Base-by-base conservation (phyloP, 495 filamentous ascomycete genomes). In the Penicillium longicatenatum region DNA sequence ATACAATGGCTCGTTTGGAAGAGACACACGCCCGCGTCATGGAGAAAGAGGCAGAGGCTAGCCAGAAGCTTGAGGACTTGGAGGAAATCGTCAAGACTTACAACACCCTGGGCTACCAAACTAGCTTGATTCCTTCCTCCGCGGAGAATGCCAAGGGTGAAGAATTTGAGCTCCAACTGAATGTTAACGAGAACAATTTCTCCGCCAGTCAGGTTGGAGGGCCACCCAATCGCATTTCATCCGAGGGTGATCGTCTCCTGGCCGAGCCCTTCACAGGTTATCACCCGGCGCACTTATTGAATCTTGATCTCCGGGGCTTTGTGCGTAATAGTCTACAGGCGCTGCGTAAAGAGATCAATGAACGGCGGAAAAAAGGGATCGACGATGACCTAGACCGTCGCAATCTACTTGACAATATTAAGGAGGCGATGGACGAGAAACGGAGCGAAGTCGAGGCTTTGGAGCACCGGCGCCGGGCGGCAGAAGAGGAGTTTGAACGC, bases 341-440 rank as follows among this genome's bases (percentile, higher is more conserved):
- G 20, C 79, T 99, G 24, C 81, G 92, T 39, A 95, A 93, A 68
- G 92, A 96, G 54, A 87, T 98, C 66, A 90, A 89, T 42, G 91
- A 94, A 70, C 81, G 93, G 31, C 83, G 94, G 21, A 91, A 90
- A 57, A 77, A 80, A 14, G 87, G 87, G 10, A 85, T 93, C 63
- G 93, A 97, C 63, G 86, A 85, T 41, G 92, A 96, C 74, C 86
- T 96, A 79, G 91, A 91, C 53, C 89, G 92, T 52, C 88, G 93
- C 57, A 93, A 98, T 67, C 82, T 94, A 52, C 86, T 98, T 26
- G 92, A 97, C 62, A 88, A 89, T 53, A 91, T 95, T 70, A 91
- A 91, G 70, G 94, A 98, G 74, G 91, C 90, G 21, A 90, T 98
- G 74, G 92, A 95, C 62, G 94, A 99, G 70, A 96, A 96, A 71